Conservation (phyloP, 768 basidiomycete genomes). For the Tricholomella constricta region DNA sequence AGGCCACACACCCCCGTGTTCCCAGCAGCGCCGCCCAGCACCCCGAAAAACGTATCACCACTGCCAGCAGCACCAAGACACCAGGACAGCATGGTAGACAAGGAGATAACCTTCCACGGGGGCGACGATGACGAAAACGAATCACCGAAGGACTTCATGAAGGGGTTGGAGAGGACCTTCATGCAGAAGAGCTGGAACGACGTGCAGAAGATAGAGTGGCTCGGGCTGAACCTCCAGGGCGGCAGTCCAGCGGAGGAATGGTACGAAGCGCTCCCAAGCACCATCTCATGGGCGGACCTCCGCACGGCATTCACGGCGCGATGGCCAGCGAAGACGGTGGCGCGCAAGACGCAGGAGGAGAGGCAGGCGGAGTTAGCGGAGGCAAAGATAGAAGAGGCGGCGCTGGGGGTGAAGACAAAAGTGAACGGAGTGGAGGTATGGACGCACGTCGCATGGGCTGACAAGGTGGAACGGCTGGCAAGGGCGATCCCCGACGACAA, state of each 20-base stretch:
- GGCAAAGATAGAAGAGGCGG: constrained; percentile 8
- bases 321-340: not conserved
- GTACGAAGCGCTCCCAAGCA: not conserved
- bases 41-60: too few relatives aligned
- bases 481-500: not conserved
- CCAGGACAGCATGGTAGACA: not conserved
- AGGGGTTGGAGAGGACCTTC: not conserved
- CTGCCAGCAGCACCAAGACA: not conserved
- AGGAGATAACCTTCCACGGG: not conserved
- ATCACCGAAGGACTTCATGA: not conserved
- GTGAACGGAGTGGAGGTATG: too few relatives aligned
- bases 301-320: not conserved
- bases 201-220: not conserved
- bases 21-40: not conserved
- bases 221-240: constrained; percentile 1
- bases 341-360: constrained; percentile 10
- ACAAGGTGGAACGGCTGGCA: not conserved
- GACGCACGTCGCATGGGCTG: not conserved
- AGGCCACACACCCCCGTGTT: not conserved
- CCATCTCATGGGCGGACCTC: not conserved
- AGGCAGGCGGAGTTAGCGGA: constrained; percentile 1
- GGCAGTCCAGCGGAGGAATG: not conserved
- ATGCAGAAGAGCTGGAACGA: not conserved
- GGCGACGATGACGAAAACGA: too few relatives aligned
- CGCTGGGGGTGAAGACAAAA: constrained; percentile 11